Conservation (phyloP, 257 asterid genomes). For the Fraxinus cuspidata region DNA sequence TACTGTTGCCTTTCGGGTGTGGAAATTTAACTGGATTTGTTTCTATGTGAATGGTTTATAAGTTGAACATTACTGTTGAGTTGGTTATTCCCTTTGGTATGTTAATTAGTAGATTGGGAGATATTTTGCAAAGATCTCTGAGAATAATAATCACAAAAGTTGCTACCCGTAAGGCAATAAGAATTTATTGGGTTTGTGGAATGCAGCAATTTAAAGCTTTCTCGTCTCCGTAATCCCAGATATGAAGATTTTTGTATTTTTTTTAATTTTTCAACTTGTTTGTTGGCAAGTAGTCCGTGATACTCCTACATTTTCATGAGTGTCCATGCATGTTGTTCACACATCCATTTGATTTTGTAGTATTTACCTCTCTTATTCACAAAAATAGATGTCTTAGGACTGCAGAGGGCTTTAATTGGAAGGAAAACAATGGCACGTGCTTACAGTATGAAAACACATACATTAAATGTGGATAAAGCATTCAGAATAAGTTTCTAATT, state of each 20-base stretch:
- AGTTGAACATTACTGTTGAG: background rate
- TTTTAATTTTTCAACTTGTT: background rate
- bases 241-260: background rate
- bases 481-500: background rate
- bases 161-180: background rate
- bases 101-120: background rate
- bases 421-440: background rate
- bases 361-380: background rate
- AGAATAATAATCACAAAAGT: background rate
- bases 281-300: conserved; percentile 10
- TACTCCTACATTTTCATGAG: background rate
- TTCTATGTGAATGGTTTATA: background rate
- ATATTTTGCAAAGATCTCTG: conserved; percentile 1
- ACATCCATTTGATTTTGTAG: background rate
- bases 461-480: conserved; percentile 8
- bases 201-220: background rate
- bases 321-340: background rate
- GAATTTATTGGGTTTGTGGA: background rate
- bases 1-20: background rate
- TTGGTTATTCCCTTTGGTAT: background rate
- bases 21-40: background rate
- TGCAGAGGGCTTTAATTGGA: conserved; percentile 1
- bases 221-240: background rate
- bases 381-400: background rate
- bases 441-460: background rate